Conservation (phyloP, 495 filamentous ascomycete genomes). For the Paragyromitra xinjiangensis region DNA sequence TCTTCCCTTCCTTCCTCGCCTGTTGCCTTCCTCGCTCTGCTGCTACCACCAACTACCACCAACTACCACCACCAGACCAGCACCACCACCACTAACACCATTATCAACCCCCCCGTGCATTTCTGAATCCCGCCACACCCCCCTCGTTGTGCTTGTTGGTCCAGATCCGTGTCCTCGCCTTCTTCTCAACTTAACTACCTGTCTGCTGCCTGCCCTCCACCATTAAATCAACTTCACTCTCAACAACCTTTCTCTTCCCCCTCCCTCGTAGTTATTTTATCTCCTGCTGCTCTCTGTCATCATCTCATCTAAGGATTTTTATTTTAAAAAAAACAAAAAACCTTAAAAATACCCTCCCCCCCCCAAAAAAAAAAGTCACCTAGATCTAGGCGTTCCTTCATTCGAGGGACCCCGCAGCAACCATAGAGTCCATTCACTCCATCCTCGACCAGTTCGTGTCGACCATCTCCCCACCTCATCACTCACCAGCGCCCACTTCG, state of each 20-base stretch:
- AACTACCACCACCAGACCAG: conserved; percentile 5
- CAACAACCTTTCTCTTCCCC: neutral
- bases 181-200: conserved; percentile 36
- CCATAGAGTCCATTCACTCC: conserved; percentile 56
- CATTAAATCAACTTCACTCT: conserved; percentile 15
- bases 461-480: conserved; percentile 47
- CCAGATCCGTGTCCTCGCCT: conserved; percentile 34
- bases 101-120: conserved; percentile 17
- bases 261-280: conserved; percentile 12
- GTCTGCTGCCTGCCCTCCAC: conserved; percentile 1
- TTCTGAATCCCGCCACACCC: conserved; percentile 48
- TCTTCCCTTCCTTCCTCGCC: conserved; percentile 7
- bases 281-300: conserved; percentile 29
- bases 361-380: conserved; percentile 4
- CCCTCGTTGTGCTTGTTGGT: conserved; percentile 34
- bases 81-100: neutral
- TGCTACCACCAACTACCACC: neutral
- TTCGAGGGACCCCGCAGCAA: conserved; percentile 53
- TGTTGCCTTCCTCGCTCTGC: neutral
- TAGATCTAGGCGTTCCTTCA: conserved; percentile 43
- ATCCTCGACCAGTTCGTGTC: conserved; percentile 57
- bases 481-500: conserved; percentile 45
- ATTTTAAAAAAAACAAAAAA: neutral
- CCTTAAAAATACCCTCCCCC: neutral
- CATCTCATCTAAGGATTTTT: neutral